Conservation (phyloP, 2,329 filamentous ascomycete genomes). For the Arthrobotrys musiformis region DNA sequence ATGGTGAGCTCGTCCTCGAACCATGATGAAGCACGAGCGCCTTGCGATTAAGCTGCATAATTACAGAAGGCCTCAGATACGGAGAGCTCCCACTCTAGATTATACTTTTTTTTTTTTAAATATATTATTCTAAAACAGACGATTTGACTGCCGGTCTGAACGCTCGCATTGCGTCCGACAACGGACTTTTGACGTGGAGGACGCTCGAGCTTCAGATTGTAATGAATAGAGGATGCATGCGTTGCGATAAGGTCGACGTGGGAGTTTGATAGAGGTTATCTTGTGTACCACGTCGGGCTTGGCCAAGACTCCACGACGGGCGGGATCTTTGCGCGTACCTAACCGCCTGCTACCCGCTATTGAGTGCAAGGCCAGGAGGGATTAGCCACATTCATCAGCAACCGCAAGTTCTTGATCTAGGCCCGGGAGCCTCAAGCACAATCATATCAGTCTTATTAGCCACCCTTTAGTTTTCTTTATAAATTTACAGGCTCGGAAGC, state of each 20-base stretch:
- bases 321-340: slow-evolving; percentile 36
- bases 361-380: slow-evolving; percentile 1
- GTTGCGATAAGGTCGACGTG: slow-evolving; percentile 38
- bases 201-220: neutral
- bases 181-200: slow-evolving; percentile 24
- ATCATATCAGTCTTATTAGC: neutral
- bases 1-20: slow-evolving; percentile 34
- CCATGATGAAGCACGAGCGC: slow-evolving; percentile 25
- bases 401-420: neutral
- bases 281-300: slow-evolving; percentile 4
- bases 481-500: neutral
- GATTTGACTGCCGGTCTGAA: neutral
- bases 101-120: slow-evolving; percentile 14
- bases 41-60: slow-evolving; percentile 31
- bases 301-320: slow-evolving; percentile 36
- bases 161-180: slow-evolving; percentile 44
- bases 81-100: slow-evolving; percentile 1
- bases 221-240: neutral
- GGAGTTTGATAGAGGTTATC: slow-evolving; percentile 1
- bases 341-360: slow-evolving; percentile 39
- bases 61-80: slow-evolving; percentile 21
- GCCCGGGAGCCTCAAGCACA: neutral
- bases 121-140: slow-evolving; percentile 16
- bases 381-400: slow-evolving; percentile 24
- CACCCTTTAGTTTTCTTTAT: neutral